Conservation (phyloP, 2,329 filamentous ascomycete species). For the Gliomastix tumulicola region DNA sequence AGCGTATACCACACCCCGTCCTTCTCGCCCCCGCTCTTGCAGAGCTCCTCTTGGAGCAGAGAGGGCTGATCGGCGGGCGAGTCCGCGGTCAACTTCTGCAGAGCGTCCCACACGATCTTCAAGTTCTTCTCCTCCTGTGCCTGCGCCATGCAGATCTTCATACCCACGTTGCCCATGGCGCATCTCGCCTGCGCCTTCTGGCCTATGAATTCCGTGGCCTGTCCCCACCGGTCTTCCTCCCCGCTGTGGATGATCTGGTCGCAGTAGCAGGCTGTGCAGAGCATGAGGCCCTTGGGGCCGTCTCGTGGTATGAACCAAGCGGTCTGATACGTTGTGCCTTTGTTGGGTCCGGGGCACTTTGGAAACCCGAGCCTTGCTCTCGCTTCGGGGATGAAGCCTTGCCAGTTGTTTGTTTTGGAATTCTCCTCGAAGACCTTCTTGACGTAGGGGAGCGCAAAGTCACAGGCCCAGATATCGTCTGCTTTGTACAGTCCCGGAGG, state of each 20-base stretch:
- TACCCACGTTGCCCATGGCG: conserved; percentile 19
- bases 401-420: conserved; percentile 19
- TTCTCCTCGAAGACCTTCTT: conserved; percentile 17
- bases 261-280: conserved; percentile 28
- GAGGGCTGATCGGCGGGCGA: too few species aligned
- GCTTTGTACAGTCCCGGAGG: not conserved
- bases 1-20: conserved; percentile 24
- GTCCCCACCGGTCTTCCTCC: conserved; percentile 16
- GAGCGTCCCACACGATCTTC: too few species aligned
- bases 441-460: conserved; percentile 12
- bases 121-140: conserved; percentile 19
- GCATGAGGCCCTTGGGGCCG: conserved; percentile 13
- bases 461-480: conserved; percentile 1
- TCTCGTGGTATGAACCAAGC: conserved; percentile 23
- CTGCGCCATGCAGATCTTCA: conserved; percentile 18
- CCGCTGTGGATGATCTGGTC: conserved; percentile 23
- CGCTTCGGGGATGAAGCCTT: conserved; percentile 20
- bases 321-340: conserved; percentile 11
- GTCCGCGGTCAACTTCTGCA: too few species aligned
- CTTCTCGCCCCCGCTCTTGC: conserved; percentile 21
- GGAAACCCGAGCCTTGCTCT: conserved; percentile 15
- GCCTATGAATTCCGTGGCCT: conserved; percentile 8
- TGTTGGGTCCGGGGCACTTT: conserved; percentile 15
- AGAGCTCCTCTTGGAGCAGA: too few species aligned
- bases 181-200: conserved; percentile 18